These are phyloP conservation scores for Artomyces pyxidatus DNA, from an alignment of 768 basidiomycete species.

Conservation along the genomic window DNA sequence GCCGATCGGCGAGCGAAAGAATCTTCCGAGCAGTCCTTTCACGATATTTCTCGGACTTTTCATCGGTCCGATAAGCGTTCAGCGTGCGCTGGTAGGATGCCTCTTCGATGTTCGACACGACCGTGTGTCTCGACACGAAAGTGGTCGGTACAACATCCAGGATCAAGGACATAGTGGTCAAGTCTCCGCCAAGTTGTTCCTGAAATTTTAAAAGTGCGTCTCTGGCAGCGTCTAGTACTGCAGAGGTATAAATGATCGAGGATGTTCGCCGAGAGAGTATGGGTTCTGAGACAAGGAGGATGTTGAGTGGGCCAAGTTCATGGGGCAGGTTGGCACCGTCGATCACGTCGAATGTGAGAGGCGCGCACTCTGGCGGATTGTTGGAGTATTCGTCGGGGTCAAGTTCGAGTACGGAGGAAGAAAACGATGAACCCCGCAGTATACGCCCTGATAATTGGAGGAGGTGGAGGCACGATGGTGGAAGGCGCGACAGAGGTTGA, in stretches of 20 bases:
- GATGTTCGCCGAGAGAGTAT: constrained; percentile 25
- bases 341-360: constrained; percentile 34
- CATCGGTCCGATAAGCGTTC: not conserved
- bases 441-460: constrained; percentile 20
- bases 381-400: constrained; percentile 24
- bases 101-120: not conserved
- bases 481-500: constrained; percentile 25
- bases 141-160: not conserved
- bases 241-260: constrained; percentile 34
- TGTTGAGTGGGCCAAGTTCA: constrained; percentile 38
- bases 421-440: too few relatives aligned
- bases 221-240: constrained; percentile 25
- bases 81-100: not conserved
- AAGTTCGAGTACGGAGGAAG: constrained; percentile 32
- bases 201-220: constrained; percentile 21
- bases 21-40: not conserved
- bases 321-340: constrained; percentile 44
- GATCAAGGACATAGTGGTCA: not conserved
- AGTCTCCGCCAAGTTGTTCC: not conserved
- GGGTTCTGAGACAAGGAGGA: constrained; percentile 31
- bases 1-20: constrained; percentile 13
- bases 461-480: not conserved
- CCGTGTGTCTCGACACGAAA: not conserved
- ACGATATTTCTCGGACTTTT: not conserved
- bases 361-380: constrained; percentile 18